phyloP scores from a whole-genome alignment of 139 green algal species.

The Asterochloris sp. region DNA sequence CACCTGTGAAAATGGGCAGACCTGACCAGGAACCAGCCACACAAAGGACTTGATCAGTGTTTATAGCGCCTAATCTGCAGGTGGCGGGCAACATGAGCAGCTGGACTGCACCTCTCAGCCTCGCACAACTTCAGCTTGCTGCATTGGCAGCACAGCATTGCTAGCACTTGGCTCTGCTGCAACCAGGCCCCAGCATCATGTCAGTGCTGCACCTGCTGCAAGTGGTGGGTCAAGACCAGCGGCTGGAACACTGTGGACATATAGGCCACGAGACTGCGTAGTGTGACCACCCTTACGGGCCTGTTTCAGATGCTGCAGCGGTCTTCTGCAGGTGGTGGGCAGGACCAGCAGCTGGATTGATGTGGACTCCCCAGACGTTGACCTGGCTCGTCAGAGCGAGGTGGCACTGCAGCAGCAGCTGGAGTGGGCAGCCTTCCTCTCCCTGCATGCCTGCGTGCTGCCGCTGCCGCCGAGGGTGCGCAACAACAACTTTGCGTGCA shows the following conservation, averaged over 20 bases:
- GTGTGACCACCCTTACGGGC: too few species aligned
- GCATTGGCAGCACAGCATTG: not conserved
- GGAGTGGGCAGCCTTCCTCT: conserved; percentile 87
- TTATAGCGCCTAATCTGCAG: too few species aligned
- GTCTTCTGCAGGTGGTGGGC: conserved; percentile 69
- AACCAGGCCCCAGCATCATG: not conserved
- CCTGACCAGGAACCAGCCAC: too few species aligned
- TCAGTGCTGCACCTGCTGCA: not conserved
- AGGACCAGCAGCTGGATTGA: conserved; percentile 76
- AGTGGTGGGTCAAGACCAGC: not conserved
- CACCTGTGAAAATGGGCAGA: too few species aligned
- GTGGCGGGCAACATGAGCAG: too few species aligned
- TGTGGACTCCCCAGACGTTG: conserved; percentile 40
- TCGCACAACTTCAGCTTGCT: not conserved
- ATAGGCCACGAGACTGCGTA: not conserved
- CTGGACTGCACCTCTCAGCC: too few species aligned
- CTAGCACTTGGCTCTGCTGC: not conserved
- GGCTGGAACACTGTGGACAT: not conserved
- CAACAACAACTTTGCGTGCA: conserved; percentile 68
- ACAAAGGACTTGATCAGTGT: too few species aligned
- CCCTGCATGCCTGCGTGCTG: conserved; percentile 83
- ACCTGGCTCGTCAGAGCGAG: conserved; percentile 42
- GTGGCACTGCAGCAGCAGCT: conserved; percentile 78
- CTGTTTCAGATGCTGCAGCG: not conserved
- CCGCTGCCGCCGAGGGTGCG: conserved; percentile 34